Base-by-base conservation (phyloP, 768 basidiomycete genomes). In the Mycena floridula region DNA sequence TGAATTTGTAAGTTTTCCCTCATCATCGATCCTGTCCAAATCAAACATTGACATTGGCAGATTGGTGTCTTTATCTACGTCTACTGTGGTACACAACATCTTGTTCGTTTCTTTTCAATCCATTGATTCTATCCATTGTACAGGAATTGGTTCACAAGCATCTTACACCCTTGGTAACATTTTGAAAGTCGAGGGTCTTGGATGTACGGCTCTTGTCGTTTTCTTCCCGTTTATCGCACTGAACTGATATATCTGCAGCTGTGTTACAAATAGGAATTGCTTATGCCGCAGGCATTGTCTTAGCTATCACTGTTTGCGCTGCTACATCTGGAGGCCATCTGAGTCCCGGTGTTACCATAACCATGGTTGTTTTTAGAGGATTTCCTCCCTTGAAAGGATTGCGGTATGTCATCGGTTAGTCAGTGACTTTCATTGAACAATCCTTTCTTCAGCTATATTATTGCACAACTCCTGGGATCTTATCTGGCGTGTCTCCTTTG, bases 311-410 rank as follows among this genome's bases (percentile, higher is more conserved):
- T 7, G 59, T 81, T 22, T 80, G 74, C 41, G 62, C 61, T 4
- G 57, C 72, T 15, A 71, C 80, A 1, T 82, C 79, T 11, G 79
- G 77, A 9, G 76, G 81, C 18, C 83, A 85, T 53, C 78, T 85
- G 57, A 81, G 70, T 43, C 88, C 86, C 2, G 71, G 74, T 39
- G 68, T 85, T 18, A 79, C 82, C 3, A 63, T 84, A 38, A 60
- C 72, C 7, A 61, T 72, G 35, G 62, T 69, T 15, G 8, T 82
- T 12, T 76, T 77, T 66, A 76, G 64, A 47, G 72, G 72, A 1
- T 80, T 82, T 59, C 78, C 83, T 2, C 43, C 59, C 11, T 42
- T 55, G 37, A 84, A 80, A 45, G 81, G 73, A 3, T 37, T 62
- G 22, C 63, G 75, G 82, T 81, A 30, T 46, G 64, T 54, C n/a